Conservation (phyloP, 306 rosid genomes). For the Pyrus betulifolia region DNA sequence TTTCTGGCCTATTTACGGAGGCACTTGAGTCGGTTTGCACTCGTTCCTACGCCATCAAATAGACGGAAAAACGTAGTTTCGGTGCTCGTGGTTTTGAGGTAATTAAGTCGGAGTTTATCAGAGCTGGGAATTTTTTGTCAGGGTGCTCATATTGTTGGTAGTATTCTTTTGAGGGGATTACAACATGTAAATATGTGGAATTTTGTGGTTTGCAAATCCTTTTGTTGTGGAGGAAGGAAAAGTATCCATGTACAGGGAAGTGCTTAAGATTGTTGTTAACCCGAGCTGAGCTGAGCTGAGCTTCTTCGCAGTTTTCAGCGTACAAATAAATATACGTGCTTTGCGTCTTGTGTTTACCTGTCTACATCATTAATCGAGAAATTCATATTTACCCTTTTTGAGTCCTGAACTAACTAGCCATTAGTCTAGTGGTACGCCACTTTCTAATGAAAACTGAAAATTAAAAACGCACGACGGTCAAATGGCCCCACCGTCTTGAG, state of each 20-base stretch:
- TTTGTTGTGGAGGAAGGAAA: conserved; percentile 25
- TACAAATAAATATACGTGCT: conserved; percentile 48
- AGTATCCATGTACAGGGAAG: conserved; percentile 61
- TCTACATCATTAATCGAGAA: background rate
- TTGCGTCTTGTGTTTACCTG: background rate
- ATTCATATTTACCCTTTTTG: background rate
- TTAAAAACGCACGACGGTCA: too few relatives aligned
- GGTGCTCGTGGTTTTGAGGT: conserved; percentile 29
- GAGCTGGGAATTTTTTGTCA: conserved; percentile 38
- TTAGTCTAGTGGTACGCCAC: accelerated
- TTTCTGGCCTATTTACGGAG: conserved; percentile 77
- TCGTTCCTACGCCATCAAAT: conserved; percentile 70
- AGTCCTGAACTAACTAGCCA: background rate
- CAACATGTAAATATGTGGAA: conserved; percentile 64
- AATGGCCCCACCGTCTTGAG: too few relatives aligned
- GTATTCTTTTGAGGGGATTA: conserved; percentile 25
- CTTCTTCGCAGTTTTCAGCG: conserved; percentile 32
- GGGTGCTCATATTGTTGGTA: conserved; percentile 7
- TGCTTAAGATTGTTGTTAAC: conserved; percentile 52
- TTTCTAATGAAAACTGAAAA: too few relatives aligned
- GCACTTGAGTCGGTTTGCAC: conserved; percentile 72
- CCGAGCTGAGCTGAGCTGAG: conserved; percentile 16
- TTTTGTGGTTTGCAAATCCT: conserved; percentile 48
- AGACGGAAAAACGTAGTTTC: conserved; percentile 20
- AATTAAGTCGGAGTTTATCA: conserved; percentile 14